These are phyloP conservation scores for Tolypocladium tropicale DNA, from an alignment of 2,329 filamentous ascomycete genomes.

Conservation along the genomic window DNA sequence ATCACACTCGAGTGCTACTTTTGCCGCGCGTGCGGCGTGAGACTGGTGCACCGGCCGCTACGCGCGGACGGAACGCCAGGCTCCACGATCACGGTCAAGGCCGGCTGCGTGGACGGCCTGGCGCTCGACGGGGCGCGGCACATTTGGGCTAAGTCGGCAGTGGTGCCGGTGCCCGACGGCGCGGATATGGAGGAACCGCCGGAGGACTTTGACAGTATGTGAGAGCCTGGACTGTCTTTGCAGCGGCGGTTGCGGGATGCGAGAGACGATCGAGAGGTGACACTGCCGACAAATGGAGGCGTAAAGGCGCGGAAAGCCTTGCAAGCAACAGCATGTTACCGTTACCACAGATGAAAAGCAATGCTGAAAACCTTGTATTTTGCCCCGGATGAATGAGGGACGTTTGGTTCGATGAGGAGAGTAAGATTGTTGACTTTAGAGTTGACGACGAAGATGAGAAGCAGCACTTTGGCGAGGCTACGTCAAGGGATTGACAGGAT, in stretches of 20 bases:
- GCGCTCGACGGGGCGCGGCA: constrained; percentile 29
- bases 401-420: no score
- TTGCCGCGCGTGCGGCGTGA: constrained; percentile 31
- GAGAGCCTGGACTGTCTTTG: background rate
- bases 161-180: constrained; percentile 30
- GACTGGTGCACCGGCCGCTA: constrained; percentile 33
- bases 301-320: no score
- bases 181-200: constrained; percentile 5
- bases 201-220: background rate
- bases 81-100: constrained; percentile 33
- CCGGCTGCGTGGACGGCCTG: constrained; percentile 31
- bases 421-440: no score
- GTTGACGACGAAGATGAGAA: no score
- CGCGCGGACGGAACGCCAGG: constrained; percentile 25
- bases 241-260: background rate
- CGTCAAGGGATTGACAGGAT: no score
- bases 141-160: constrained; percentile 34
- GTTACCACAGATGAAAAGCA: no score
- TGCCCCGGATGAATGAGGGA: no score
- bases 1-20: constrained; percentile 33
- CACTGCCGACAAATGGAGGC: background rate
- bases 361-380: no score
- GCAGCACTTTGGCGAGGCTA: no score
- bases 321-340: no score
- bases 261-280: background rate